A percentile compares a stretch with the other conserved stretches of the same genome.
phyloP scores from a whole-genome alignment of 2,329 filamentous ascomycete genomes.

The Monilinia fructicola region DNA sequence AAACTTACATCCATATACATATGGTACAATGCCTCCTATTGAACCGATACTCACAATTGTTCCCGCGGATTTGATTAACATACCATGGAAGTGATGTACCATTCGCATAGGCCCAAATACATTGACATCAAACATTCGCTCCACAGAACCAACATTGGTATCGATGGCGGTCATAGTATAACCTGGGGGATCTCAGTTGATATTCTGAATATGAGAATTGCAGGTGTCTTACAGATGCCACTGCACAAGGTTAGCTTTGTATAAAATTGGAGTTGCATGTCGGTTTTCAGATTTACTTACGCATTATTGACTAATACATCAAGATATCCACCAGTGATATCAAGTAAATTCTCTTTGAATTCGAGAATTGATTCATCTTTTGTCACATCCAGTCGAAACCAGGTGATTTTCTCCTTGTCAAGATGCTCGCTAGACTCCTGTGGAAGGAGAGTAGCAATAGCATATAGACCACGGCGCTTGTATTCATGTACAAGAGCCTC shows the following conservation, averaged over 20 bases:
- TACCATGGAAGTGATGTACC: constrained; percentile 34
- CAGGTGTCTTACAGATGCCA: too few species aligned
- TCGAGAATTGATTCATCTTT: neutral
- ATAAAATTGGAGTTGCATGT: too few species aligned
- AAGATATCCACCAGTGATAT: neutral
- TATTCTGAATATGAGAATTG: too few species aligned
- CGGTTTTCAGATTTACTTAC: neutral
- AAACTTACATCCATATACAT: constrained; percentile 40
- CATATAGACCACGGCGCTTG: constrained; percentile 35
- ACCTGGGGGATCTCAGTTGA: constrained; percentile 21
- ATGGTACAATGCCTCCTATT: constrained; percentile 24
- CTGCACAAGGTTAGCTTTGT: too few species aligned
- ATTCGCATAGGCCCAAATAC: constrained; percentile 39
- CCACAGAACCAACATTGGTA: constrained; percentile 32
- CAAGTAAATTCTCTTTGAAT: constrained; percentile 35
- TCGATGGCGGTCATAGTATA: constrained; percentile 41
- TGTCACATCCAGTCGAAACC: constrained; percentile 5
- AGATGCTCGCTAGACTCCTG: constrained; percentile 37
- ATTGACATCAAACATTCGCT: constrained; percentile 39
- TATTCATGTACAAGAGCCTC: constrained; percentile 20
- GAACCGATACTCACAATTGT: constrained; percentile 38
- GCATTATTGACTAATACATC: neutral
- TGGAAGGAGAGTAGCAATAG: constrained; percentile 44
- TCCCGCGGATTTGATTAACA: constrained; percentile 35
- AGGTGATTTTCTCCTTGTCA: constrained; percentile 25